These are phyloP conservation scores for Mallotus japonicus DNA, from an alignment of 441 rosid genomes.

Conservation along the genomic window DNA sequence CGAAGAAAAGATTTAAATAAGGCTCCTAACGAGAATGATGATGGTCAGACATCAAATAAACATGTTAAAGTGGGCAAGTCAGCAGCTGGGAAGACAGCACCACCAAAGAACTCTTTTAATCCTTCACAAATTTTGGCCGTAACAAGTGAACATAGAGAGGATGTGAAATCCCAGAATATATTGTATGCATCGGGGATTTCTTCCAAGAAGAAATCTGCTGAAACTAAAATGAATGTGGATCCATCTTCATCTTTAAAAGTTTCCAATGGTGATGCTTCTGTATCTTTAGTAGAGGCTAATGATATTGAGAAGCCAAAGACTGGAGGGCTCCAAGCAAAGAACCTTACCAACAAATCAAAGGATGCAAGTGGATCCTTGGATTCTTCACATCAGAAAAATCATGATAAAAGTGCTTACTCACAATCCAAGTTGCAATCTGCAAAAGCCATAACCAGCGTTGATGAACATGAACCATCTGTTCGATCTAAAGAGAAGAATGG, in stretches of 20 bases:
- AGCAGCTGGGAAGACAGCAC: slow-evolving; percentile 40
- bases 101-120: slow-evolving; percentile 32
- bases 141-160: slow-evolving; percentile 33
- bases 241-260: slow-evolving; percentile 39
- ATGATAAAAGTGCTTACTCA: slow-evolving; percentile 42
- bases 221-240: slow-evolving; percentile 43
- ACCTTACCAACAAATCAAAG: slow-evolving; percentile 45
- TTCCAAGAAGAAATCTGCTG: slow-evolving; percentile 59
- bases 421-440: slow-evolving; percentile 53
- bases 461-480: slow-evolving; percentile 41
- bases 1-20: slow-evolving; percentile 67
- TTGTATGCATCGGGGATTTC: slow-evolving; percentile 42
- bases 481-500: slow-evolving; percentile 56
- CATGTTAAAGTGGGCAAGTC: slow-evolving; percentile 49
- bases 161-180: slow-evolving; percentile 46
- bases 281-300: slow-evolving; percentile 39
- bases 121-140: slow-evolving; percentile 38
- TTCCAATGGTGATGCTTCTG: slow-evolving; percentile 47
- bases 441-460: slow-evolving; percentile 35
- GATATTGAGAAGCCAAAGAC: slow-evolving; percentile 51
- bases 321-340: slow-evolving; percentile 44
- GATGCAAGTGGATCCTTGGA: slow-evolving; percentile 50
- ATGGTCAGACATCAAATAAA: slow-evolving; percentile 47
- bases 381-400: slow-evolving; percentile 47
- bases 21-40: slow-evolving; percentile 48